Base-by-base conservation (phyloP, 164 flowering plant species). In the Nelumbo lutea region DNA sequence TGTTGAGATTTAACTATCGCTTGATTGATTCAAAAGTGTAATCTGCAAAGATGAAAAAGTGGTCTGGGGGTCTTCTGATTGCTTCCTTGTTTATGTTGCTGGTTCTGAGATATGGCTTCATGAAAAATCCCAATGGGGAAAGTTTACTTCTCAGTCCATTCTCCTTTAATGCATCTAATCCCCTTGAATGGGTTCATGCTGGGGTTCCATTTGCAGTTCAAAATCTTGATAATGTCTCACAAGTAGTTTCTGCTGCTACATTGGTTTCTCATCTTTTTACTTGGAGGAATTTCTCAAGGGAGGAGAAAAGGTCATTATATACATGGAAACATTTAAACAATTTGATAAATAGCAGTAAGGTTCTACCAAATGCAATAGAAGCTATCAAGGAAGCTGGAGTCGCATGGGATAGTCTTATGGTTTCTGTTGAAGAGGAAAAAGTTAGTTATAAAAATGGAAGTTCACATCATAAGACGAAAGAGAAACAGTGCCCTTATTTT, bases 371-470 rank as follows among this genome's bases (percentile, higher is more conserved):
- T 79, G 88, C 91, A 59, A 71, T 88, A 40, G 98, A 85, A 68
- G 99, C 98, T 53, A 79, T 87, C 44, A 90, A 80, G 75, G 95
- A 95, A 86, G 98, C 97, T 71, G 87, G 79, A 55, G 72, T 64
- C 84, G 96, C 88, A 56, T 95, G 99, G 99, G 81, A 78, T 65
- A 83, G 79, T 76, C 93, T 95, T 70, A 82, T 88, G 89, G 72
- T 73, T 69, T 81, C 84, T 40, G 76, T 84, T 65, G 83, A 86
- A 73, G 85, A 83, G 79, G 78, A 86, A 72, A 84, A 46, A 65
- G 75, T 62, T 67, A 74, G 65, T 77, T 65, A 56, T 70, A 39
- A 62, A 42, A 85, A 87, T 79, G 86, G 74, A 45, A 88, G 77
- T 74, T 68, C 78, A 42, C 51, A 9, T 11, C 70, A 65, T 43